These are phyloP conservation scores for Pinus albicaulis DNA, from an alignment of 75 land plant genomes.

Conservation along the genomic window DNA sequence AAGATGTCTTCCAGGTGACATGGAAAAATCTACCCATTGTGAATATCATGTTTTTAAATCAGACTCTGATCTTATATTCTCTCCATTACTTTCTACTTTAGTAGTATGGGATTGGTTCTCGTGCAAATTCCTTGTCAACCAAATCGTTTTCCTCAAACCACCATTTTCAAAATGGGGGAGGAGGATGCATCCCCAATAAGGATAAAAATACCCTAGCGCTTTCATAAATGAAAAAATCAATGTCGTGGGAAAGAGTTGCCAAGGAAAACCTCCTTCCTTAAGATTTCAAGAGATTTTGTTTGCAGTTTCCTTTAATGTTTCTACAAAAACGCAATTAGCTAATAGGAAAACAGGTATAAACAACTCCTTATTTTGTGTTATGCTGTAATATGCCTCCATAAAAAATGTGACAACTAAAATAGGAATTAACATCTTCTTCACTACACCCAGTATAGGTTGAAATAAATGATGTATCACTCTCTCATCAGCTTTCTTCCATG, in stretches of 20 bases:
- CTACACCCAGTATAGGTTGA: conserved; percentile 15
- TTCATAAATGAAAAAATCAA: conserved; percentile 45
- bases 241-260: conserved; percentile 47
- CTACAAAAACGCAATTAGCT: conserved; percentile 28
- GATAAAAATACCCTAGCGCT: conserved; percentile 53
- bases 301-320: conserved; percentile 35
- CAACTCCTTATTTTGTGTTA: conserved; percentile 39
- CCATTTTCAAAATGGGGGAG: conserved; percentile 72
- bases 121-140: conserved; percentile 27
- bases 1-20: not conserved
- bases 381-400: conserved; percentile 20
- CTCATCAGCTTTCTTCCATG: conserved; percentile 38
- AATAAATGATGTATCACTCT: conserved; percentile 12
- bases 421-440: conserved; percentile 20
- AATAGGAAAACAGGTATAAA: conserved; percentile 35
- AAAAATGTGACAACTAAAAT: conserved; percentile 15
- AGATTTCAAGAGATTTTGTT: conserved; percentile 14
- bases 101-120: conserved; percentile 11
- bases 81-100: conserved; percentile 8
- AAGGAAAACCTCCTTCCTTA: conserved; percentile 49
- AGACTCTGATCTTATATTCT: not conserved
- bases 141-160: conserved; percentile 45
- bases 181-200: conserved; percentile 53
- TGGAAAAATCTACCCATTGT: not conserved
- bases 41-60: conserved; percentile 3